Evolutionary conservation across 169 alveolate species (phyloP), one percentile per base, ranked within the genome.

Genomic region (Cryptosporidium sp.): DNA sequence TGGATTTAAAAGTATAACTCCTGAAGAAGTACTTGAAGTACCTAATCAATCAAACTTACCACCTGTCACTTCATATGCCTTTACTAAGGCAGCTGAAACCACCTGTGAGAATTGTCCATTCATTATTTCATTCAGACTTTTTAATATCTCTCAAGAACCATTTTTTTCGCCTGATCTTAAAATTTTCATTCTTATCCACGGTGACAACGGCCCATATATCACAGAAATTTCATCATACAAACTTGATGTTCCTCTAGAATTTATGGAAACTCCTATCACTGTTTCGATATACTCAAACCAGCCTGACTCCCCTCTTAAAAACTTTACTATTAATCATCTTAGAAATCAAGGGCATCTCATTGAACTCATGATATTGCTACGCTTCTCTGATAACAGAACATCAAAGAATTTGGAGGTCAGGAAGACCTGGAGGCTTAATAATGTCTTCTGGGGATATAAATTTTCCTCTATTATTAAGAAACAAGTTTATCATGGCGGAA

Each of bases 161-260:
- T 92, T 92, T 65, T 75, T 85, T 73, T 85, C 92, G 14, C 93
- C 94, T 14, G 60, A 69, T 29, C 92, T 92, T 42, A 86, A 91
- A 44, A 51, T 92, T 52, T 92, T 69, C 67, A 67, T 92, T 29
- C 37, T 92, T 18, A 8, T 71, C 14, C 91, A 92, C 75, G 56
- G 44, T 31, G 87, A 70, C 26, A 52, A 80, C 6, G 92, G 91
- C 0, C 85, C 86, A 21, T 89, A 85, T 12, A 89, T 92, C 29
- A 86, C 92, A 7, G 93, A 89, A 31, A 72, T 92, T 23, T 67
- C 75, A 29, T 60, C 86, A 35, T 92, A 44, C 69, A 85, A 67
- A 84, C 84, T 92, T 18, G 93, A 92, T 85, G 91, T 91, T 29
- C 94, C 94, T 18, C 84, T 92, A 58, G 93, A 92, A 75, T 92